phyloP scores from a whole-genome alignment of 805 yeast species.

The Wickerhamomyces chaumierensis region DNA sequence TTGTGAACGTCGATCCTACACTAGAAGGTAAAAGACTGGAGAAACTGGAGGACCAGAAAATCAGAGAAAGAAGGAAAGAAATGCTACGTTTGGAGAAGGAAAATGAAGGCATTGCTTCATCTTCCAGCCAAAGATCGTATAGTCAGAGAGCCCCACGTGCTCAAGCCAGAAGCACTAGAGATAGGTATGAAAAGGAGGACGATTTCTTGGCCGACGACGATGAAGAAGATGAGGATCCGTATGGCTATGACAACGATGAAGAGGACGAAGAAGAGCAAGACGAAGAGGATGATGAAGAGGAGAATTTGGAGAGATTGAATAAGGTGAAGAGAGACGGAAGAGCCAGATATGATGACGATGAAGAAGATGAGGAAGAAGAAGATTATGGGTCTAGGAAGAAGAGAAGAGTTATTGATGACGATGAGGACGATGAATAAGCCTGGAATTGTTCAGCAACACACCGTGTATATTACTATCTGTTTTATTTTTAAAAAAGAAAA shows the following conservation, averaged over 20 bases:
- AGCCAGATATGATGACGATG: conserved; percentile 28
- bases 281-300: conserved; percentile 42
- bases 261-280: conserved; percentile 36
- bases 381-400: conserved; percentile 23
- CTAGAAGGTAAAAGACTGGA: conserved; percentile 56
- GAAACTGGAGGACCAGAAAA: conserved; percentile 50
- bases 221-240: conserved; percentile 39
- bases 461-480: too few species aligned
- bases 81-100: conserved; percentile 40
- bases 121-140: conserved; percentile 25
- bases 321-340: conserved; percentile 35
- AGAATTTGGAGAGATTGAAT: conserved; percentile 22
- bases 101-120: conserved; percentile 27
- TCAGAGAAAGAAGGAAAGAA: conserved; percentile 57
- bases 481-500: too few species aligned
- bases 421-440: conserved; percentile 34
- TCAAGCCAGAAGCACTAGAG: too few species aligned
- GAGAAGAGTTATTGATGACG: conserved; percentile 40
- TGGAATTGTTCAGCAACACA: too few species aligned
- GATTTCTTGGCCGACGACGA: conserved; percentile 33
- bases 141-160: conserved; percentile 25
- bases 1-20: conserved; percentile 52
- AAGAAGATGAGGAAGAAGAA: conserved; percentile 11
- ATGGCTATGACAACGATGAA: conserved; percentile 15
- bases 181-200: conserved; percentile 24